Base-by-base conservation (phyloP, 345 rosid species). In the Cardiospermum halicacabum region DNA sequence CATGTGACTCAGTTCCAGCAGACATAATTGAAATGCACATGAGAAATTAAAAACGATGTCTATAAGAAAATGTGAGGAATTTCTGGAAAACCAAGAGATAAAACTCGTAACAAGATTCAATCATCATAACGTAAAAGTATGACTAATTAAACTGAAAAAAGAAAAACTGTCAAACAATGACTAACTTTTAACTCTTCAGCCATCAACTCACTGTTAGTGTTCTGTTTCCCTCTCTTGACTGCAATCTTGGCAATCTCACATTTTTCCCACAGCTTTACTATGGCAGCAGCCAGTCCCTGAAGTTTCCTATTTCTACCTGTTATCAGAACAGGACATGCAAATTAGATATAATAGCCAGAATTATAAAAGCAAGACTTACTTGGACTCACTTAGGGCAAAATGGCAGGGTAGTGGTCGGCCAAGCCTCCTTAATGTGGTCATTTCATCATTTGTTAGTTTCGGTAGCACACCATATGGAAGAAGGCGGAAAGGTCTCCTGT, bases 231-330 rank as follows among this genome's bases (percentile, higher is more conserved):
- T 82, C 96, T 93, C 88, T 90, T 93, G 56, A 90, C 86, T 22
- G 96, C 92, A 81, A 93, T 79, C 82, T 93, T 93, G 57, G 77
- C 97, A 76, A 90, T 79, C 83, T 93, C 98, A 77, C 94, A 93
- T 85, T 85, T 90, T 73, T 84, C 98, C 98, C 98, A 93, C 19
- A 93, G 86, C 83, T 90, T 90, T 70, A 88, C 69, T 54, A 90
- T 78, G 10, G 94, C 75, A 74, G 82, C 85, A 65, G 95, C 98
- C 75, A 93, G 66, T 51, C 98, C 98, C 71, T 90, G 90, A 75
- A 77, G 91, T 62, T 82, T 93, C 73, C 86, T 84, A 72, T 90
- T 90, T 74, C 96, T 82, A 74, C 98, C 97, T 93, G 83, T 51
- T 65, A 65, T 36, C 30, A 71, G 60, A 64, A 49, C 60, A 26